Conservation (phyloP, 139 green algal genomes). For the Raphidocelis subcapitata region DNA sequence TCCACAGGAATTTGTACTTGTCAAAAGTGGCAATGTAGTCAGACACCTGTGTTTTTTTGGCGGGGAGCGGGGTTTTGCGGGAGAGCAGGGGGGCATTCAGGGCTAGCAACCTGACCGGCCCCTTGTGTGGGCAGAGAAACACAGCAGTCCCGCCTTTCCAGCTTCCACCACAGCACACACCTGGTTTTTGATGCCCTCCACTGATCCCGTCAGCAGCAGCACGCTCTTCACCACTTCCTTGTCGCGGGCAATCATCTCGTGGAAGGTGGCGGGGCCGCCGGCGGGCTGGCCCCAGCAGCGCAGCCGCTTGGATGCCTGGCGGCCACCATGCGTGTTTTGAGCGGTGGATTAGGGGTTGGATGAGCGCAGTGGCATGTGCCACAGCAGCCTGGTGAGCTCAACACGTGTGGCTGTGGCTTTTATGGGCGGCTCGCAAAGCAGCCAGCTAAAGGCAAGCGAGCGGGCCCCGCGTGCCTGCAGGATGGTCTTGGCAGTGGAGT, state of each 20-base stretch:
- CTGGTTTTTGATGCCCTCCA: conserved; percentile 76
- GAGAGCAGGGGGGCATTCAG: too few relatives aligned
- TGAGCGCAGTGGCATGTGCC: too few relatives aligned
- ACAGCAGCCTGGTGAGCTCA: too few relatives aligned
- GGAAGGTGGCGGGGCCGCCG: conserved; percentile 53
- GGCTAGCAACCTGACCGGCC: too few relatives aligned
- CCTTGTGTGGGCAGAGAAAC: too few relatives aligned
- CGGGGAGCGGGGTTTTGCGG: conserved; percentile 33
- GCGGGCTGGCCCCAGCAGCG: conserved; percentile 67
- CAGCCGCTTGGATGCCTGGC: conserved; percentile 55
- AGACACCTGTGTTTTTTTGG: conserved; percentile 51
- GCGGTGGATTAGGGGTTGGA: too few relatives aligned
- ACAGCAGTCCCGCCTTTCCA: too few relatives aligned
- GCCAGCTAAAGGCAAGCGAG: too few relatives aligned
- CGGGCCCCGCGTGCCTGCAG: too few relatives aligned
- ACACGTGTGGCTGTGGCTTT: too few relatives aligned
- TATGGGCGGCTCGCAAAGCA: too few relatives aligned
- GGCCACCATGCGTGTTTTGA: too few relatives aligned
- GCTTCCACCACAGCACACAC: neutral
- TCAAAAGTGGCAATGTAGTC: conserved; percentile 83
- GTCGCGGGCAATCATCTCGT: conserved; percentile 79
- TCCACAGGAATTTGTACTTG: conserved; percentile 87
- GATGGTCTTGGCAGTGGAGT: conserved; percentile 66
- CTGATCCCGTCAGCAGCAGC: conserved; percentile 72
- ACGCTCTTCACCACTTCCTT: conserved; percentile 85